These are phyloP conservation scores for Trichophyton mentagrophytes DNA, from an alignment of 2,329 filamentous ascomycete genomes.

Conservation along the genomic window DNA sequence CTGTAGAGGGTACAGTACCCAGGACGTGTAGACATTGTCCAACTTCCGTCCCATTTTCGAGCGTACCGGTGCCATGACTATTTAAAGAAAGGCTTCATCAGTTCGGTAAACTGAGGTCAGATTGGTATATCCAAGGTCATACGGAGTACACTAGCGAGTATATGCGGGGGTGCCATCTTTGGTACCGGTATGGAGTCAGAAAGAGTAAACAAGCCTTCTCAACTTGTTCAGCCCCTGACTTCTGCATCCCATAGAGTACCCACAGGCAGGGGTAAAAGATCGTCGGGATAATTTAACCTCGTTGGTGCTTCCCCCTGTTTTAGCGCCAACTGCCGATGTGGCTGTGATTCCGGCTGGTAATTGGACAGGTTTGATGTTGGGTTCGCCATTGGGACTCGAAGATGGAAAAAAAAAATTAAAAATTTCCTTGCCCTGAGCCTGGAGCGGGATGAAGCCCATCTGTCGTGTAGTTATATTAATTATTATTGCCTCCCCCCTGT, in stretches of 20 bases:
- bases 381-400: not conserved
- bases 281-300: not conserved
- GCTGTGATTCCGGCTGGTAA: not conserved
- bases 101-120: too few species aligned
- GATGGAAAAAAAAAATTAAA: not conserved
- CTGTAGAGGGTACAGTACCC: not conserved
- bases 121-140: not conserved
- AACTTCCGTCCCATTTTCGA: not conserved
- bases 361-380: not conserved
- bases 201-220: conserved; percentile 1
- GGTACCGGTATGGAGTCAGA: not conserved
- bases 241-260: not conserved
- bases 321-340: not conserved
- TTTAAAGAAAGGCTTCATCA: not conserved
- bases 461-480: not conserved
- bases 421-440: not conserved
- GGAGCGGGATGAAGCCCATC: not conserved
- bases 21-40: not conserved
- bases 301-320: not conserved
- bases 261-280: not conserved
- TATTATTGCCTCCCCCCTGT: not conserved
- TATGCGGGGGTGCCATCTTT: not conserved
- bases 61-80: not conserved
- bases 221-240: not conserved
- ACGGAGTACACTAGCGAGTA: not conserved